Evolutionary conservation across 148 eudicot genomes (phyloP).

Genomic region (Cornus florida): DNA sequence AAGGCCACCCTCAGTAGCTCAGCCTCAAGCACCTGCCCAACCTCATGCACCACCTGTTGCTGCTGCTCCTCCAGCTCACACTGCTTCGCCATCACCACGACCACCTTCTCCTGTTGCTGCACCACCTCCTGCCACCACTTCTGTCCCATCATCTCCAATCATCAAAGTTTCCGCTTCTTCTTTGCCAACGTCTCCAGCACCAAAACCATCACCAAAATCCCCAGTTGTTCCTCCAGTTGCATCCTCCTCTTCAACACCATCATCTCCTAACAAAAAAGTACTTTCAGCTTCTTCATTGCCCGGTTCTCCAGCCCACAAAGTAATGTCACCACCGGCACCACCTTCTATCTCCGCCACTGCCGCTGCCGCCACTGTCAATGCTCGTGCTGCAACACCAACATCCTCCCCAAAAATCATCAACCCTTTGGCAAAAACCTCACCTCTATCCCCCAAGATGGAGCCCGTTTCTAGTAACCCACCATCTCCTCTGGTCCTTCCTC

Average conservation of each 20-base stretch:
- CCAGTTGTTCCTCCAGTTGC: conserved; percentile 18
- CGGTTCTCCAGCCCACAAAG: neutral
- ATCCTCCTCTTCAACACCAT: neutral
- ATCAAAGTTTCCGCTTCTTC: neutral
- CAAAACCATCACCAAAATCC: too few species aligned
- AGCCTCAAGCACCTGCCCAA: neutral
- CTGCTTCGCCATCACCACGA: conserved; percentile 14
- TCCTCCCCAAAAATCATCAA: conserved; percentile 27
- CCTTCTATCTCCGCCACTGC: neutral
- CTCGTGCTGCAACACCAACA: conserved; percentile 16
- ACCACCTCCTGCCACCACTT: conserved; percentile 15
- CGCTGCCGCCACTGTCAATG: neutral
- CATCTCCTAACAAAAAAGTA: conserved; percentile 6
- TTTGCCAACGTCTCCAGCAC: too few species aligned
- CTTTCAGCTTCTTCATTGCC: conserved; percentile 2
- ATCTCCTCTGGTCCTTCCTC: conserved; percentile 59
- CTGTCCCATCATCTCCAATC: conserved; percentile 14
- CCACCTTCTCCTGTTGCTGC: conserved; percentile 16
- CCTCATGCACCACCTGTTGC: conserved; percentile 15
- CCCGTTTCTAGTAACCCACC: conserved; percentile 33
- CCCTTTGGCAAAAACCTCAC: conserved; percentile 28
- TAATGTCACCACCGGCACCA: neutral
- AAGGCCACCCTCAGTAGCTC: conserved; percentile 17
- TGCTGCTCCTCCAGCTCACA: conserved; percentile 2
- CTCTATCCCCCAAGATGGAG: conserved; percentile 32